A percentile compares a stretch with the other conserved stretches of the same genome.
Conservation (phyloP, 345 rosid species). For the Mallotus nudiflorus region DNA sequence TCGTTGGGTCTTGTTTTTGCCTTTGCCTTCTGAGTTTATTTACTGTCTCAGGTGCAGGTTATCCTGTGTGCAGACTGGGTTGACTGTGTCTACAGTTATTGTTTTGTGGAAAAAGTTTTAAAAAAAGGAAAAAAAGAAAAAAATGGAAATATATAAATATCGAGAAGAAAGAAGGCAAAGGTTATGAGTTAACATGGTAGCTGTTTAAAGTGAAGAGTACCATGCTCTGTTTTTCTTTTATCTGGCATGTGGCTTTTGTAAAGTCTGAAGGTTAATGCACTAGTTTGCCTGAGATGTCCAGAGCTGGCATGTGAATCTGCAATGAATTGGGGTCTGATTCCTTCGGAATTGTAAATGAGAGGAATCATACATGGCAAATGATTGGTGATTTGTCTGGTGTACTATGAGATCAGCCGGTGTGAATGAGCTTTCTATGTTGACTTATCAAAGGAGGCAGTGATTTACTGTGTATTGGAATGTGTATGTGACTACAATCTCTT, state of each 20-base stretch:
- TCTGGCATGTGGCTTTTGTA: constrained; percentile 1
- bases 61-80: neutral
- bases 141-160: neutral
- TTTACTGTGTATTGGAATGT: constrained; percentile 1
- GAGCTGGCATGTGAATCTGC: constrained; percentile 8
- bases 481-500: neutral
- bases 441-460: neutral
- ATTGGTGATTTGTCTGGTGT: constrained; percentile 8
- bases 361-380: neutral
- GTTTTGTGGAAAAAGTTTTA: constrained; percentile 3
- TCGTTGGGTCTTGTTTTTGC: constrained; percentile 10
- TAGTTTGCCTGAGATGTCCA: neutral
- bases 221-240: neutral
- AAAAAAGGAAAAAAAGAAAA: neutral
- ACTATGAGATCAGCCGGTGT: neutral
- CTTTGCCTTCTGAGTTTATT: constrained; percentile 13
- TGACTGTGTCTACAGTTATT: constrained; percentile 7
- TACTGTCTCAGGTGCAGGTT: constrained; percentile 6
- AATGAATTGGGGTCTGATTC: neutral
- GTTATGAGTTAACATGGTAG: too few species aligned
- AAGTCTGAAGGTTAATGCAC: neutral
- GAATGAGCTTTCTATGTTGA: neutral
- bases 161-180: neutral
- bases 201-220: too few species aligned
- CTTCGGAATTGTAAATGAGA: neutral